Evolutionary conservation across 208 protist species (phyloP).

Genomic region (Leishmania turanica): DNA sequence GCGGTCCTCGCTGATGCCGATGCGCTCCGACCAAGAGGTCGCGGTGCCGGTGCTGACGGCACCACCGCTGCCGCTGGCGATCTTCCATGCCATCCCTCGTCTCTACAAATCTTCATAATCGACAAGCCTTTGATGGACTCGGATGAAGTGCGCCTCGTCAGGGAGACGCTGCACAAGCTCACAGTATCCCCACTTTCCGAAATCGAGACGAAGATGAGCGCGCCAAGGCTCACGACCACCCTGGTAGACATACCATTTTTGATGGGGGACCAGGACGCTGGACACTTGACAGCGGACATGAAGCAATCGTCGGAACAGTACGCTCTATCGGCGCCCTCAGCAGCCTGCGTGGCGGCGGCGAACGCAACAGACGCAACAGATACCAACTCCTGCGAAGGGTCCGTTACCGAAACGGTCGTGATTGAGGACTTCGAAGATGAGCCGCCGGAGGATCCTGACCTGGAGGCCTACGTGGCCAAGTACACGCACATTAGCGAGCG

Average conservation of each 20-base stretch:
- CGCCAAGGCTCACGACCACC: neutral
- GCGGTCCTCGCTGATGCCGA: constrained; percentile 48
- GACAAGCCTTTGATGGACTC: constrained; percentile 51
- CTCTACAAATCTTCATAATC: constrained; percentile 69
- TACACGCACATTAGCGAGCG: constrained; percentile 31
- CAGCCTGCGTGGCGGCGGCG: neutral
- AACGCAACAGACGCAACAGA: neutral
- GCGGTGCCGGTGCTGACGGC: neutral
- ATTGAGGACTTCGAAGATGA: constrained; percentile 34
- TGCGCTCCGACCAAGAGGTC: constrained; percentile 14
- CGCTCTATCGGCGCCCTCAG: neutral
- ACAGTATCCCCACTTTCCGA: neutral
- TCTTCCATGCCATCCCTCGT: constrained; percentile 18
- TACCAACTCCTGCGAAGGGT: constrained; percentile 10
- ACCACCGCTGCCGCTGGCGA: neutral
- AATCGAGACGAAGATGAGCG: neutral
- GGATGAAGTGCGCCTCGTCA: constrained; percentile 18
- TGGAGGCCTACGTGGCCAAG: constrained; percentile 22
- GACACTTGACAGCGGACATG: no score
- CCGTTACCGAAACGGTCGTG: constrained; percentile 22
- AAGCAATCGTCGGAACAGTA: neutral
- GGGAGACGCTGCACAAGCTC: constrained; percentile 21
- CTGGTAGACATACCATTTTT: neutral
- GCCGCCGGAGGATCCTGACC: constrained; percentile 15
- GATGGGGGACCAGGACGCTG: neutral